Evolutionary conservation across 106 monocot genomes (phyloP).

Genomic region (Vanilla planifolia): DNA sequence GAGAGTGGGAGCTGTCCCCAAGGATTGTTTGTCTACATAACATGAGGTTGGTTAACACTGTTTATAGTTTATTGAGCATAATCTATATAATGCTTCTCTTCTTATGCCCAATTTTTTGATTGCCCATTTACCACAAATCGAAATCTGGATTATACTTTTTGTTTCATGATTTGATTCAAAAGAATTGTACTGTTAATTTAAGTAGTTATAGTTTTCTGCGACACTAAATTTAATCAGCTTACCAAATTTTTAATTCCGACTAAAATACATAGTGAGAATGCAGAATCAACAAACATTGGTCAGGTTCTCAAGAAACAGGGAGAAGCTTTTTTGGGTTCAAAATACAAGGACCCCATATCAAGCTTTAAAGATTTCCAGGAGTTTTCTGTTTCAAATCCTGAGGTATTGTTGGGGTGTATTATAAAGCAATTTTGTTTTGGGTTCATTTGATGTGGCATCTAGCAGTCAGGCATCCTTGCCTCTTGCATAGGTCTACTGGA

Average conservation of each 20-base stretch:
- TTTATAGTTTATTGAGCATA: too few relatives aligned
- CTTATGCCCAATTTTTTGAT: too few relatives aligned
- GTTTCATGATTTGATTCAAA: too few relatives aligned
- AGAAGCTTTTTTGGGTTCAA: conserved; percentile 58
- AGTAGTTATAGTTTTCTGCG: too few relatives aligned
- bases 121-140: too few relatives aligned
- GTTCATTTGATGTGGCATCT: background rate
- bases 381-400: conserved; percentile 81
- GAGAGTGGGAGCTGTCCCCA: too few relatives aligned
- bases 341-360: conserved; percentile 73
- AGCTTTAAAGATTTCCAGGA: conserved; percentile 73
- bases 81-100: too few relatives aligned
- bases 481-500: conserved; percentile 68
- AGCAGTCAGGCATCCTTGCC: background rate
- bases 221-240: background rate
- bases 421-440: background rate
- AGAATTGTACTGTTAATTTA: too few relatives aligned
- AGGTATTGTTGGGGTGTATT: too few relatives aligned
- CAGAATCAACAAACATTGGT: conserved; percentile 70
- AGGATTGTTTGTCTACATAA: too few relatives aligned
- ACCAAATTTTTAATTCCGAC: background rate
- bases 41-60: too few relatives aligned
- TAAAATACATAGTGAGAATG: conserved; percentile 40
- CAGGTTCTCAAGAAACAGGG: conserved; percentile 52
- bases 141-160: too few relatives aligned